Evolutionary conservation across 1,284 basidiomycete genomes (phyloP).

Genomic region (Pyrrhoderma noxium): DNA sequence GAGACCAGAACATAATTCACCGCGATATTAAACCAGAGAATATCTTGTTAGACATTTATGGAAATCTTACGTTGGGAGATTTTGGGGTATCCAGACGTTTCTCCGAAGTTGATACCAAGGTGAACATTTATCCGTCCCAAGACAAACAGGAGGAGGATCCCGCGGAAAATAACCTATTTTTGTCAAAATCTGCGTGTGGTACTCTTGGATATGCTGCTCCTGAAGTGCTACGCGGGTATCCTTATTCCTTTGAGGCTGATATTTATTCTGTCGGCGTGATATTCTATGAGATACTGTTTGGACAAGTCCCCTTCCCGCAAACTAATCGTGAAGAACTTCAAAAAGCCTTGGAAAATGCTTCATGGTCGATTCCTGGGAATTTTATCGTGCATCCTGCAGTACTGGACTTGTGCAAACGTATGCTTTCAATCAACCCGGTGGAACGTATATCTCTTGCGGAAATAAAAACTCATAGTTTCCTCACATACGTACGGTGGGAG

Average conservation of each 20-base stretch:
- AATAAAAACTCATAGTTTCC: conserved; percentile 1
- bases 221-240: conserved; percentile 38
- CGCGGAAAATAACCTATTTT: not conserved
- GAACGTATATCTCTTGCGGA: conserved; percentile 5
- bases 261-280: conserved; percentile 60
- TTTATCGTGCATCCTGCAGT: not conserved
- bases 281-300: conserved; percentile 52
- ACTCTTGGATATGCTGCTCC: conserved; percentile 53
- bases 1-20: conserved; percentile 45
- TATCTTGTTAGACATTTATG: conserved; percentile 43
- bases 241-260: conserved; percentile 50
- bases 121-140: not conserved
- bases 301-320: conserved; percentile 22
- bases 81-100: conserved; percentile 44
- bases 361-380: not conserved
- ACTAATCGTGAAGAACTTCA: not conserved
- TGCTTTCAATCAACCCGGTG: conserved; percentile 2
- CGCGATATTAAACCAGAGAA: conserved; percentile 64
- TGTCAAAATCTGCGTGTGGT: conserved; percentile 18
- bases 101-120: not conserved
- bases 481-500: conserved; percentile 4
- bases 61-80: conserved; percentile 53
- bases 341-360: not conserved
- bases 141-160: conserved; percentile 23
- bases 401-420: not conserved